Evolutionary conservation across 108 stramenopile species (phyloP).

Genomic region (Cafeteria roenbergensis): DNA sequence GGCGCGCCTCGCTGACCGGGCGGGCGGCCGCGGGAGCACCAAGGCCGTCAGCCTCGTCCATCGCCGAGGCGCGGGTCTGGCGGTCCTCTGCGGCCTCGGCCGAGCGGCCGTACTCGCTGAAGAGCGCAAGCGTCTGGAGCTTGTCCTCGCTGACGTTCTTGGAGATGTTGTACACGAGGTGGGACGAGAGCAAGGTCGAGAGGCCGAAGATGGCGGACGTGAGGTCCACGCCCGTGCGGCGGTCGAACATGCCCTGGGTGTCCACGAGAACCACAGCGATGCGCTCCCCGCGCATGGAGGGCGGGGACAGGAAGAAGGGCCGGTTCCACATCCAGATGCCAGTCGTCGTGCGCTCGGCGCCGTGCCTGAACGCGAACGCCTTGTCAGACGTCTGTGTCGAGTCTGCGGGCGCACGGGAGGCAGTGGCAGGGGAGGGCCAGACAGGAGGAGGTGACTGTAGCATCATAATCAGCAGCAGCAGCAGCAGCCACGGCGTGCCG

Average conservation of each 20-base stretch:
- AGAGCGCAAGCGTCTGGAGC: constrained; percentile 89
- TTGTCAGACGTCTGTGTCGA: no score
- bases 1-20: constrained; percentile 36
- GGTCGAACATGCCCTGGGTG: constrained; percentile 99
- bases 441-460: no score
- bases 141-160: constrained; percentile 95
- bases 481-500: no score
- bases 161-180: constrained; percentile 94
- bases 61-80: constrained; percentile 17
- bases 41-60: background rate
- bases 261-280: constrained; percentile 83
- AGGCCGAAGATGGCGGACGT: constrained; percentile 92
- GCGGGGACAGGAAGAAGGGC: constrained; percentile 53
- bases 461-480: no score
- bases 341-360: no score
- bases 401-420: no score
- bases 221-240: constrained; percentile 85
- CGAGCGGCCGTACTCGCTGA: constrained; percentile 89
- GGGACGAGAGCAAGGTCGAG: constrained; percentile 68
- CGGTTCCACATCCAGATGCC: constrained; percentile 99
- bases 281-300: constrained; percentile 26
- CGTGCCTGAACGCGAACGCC: no score
- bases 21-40: constrained; percentile 9
- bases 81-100: constrained; percentile 47
- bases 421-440: no score